Evolutionary conservation across 495 filamentous ascomycete species (phyloP).

Genomic region (Eremomyces bilateralis): DNA sequence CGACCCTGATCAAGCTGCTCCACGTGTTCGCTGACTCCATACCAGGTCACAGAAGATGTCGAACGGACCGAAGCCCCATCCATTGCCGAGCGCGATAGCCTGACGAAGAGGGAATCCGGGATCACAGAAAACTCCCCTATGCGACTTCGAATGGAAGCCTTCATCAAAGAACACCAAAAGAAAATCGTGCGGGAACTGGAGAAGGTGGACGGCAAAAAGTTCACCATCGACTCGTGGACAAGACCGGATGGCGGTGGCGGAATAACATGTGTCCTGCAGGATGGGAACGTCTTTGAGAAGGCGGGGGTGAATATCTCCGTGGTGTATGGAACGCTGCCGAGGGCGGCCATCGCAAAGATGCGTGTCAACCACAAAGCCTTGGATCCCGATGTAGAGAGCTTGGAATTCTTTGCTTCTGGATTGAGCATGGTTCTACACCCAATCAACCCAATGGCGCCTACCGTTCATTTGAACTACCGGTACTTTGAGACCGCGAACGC

Average conservation of each 20-base stretch:
- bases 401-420: slow-evolving; percentile 89
- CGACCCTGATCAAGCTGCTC: not conserved
- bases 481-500: slow-evolving; percentile 89
- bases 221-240: slow-evolving; percentile 67
- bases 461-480: slow-evolving; percentile 93
- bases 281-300: slow-evolving; percentile 95
- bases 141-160: slow-evolving; percentile 90
- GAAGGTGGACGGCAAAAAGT: slow-evolving; percentile 56
- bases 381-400: slow-evolving; percentile 46
- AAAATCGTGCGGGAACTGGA: slow-evolving; percentile 66
- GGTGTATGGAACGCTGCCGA: slow-evolving; percentile 81
- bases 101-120: slow-evolving; percentile 41
- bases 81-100: slow-evolving; percentile 50
- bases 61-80: slow-evolving; percentile 32
- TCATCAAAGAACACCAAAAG: slow-evolving; percentile 79
- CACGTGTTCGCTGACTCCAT: slow-evolving; percentile 3
- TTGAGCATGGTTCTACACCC: slow-evolving; percentile 86
- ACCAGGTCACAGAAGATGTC: slow-evolving; percentile 2
- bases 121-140: slow-evolving; percentile 62
- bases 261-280: slow-evolving; percentile 82
- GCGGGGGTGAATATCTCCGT: slow-evolving; percentile 88
- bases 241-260: slow-evolving; percentile 70
- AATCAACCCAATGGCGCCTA: slow-evolving; percentile 86
- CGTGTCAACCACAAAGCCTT: slow-evolving; percentile 85
- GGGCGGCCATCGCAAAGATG: slow-evolving; percentile 81